These are phyloP conservation scores for Austroboletus rostrupii DNA, from an alignment of 1,284 basidiomycete genomes.

Conservation along the genomic window DNA sequence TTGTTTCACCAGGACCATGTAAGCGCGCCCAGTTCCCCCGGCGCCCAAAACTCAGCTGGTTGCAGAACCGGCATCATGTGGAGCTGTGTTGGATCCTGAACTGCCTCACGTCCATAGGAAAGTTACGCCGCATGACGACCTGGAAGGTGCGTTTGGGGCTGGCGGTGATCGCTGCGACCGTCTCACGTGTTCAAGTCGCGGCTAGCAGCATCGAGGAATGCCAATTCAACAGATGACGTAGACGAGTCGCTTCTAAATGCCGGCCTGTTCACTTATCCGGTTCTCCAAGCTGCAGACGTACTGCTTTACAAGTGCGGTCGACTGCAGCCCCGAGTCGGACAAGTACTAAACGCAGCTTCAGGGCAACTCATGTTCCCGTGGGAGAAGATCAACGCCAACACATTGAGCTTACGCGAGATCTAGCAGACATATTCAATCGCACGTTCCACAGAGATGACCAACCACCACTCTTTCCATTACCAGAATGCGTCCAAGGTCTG, in stretches of 20 bases:
- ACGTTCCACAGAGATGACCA: slow-evolving; percentile 40
- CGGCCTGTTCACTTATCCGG: slow-evolving; percentile 89
- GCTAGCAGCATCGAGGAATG: slow-evolving; percentile 71
- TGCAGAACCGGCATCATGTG: slow-evolving; percentile 76
- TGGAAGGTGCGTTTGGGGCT: slow-evolving; percentile 72
- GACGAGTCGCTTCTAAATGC: slow-evolving; percentile 80
- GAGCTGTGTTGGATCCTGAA: slow-evolving; percentile 92
- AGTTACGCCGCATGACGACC: slow-evolving; percentile 87
- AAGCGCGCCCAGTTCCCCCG: slow-evolving; percentile 21
- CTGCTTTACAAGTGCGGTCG: slow-evolving; percentile 72
- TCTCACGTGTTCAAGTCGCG: slow-evolving; percentile 51
- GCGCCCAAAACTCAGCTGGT: not conserved
- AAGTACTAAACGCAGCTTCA: slow-evolving; percentile 27
- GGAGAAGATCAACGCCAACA: slow-evolving; percentile 96
- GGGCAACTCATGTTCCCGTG: slow-evolving; percentile 90
- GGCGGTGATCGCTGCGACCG: not conserved
- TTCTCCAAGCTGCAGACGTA: slow-evolving; percentile 93
- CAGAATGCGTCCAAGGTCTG: slow-evolving; percentile 74
- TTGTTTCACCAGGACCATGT: slow-evolving; percentile 84
- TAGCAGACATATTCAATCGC: slow-evolving; percentile 83
- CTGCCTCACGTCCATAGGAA: slow-evolving; percentile 81
- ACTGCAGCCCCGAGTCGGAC: not conserved
- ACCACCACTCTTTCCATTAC: slow-evolving; percentile 65
- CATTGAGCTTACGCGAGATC: slow-evolving; percentile 81
- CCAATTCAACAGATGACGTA: slow-evolving; percentile 69